Conservation (phyloP, 768 basidiomycete genomes). For the Mycena galopus region DNA sequence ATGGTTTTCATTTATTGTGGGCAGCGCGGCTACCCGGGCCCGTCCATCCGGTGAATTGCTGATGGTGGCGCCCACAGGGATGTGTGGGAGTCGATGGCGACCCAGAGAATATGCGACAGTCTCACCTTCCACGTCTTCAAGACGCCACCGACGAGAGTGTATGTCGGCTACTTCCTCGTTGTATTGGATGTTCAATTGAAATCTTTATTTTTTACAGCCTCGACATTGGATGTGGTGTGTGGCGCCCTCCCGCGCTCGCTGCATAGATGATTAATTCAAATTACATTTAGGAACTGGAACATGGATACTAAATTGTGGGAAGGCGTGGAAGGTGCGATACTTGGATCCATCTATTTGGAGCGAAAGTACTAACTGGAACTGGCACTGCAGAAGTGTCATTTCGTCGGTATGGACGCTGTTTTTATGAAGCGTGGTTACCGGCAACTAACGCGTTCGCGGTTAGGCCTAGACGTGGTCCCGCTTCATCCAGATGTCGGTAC, state of each 20-base stretch:
- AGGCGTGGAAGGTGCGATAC: conserved; percentile 65
- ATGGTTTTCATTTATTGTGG: background rate
- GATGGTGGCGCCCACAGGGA: conserved; percentile 59
- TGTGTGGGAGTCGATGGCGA: conserved; percentile 74
- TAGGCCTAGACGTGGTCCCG: conserved; percentile 77
- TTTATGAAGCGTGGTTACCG: conserved; percentile 8
- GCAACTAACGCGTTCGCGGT: background rate
- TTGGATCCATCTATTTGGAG: conserved; percentile 11
- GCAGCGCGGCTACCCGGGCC: background rate
- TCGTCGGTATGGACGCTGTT: conserved; percentile 66
- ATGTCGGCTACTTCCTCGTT: conserved; percentile 41
- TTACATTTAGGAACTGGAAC: conserved; percentile 69
- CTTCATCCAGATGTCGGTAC: conserved; percentile 80
- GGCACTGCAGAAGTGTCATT: conserved; percentile 61
- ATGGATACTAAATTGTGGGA: conserved; percentile 78
- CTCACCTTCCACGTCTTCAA: conserved; percentile 77
- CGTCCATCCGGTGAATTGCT: conserved; percentile 2
- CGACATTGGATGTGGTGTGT: conserved; percentile 81
- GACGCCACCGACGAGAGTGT: conserved; percentile 73
- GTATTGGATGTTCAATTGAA: background rate
- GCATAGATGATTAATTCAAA: background rate
- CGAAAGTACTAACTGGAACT: conserved; percentile 19
- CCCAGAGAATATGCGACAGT: conserved; percentile 66
- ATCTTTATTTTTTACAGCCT: conserved; percentile 55
- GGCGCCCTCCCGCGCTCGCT: background rate